Base-by-base conservation (phyloP, 1,139 yeast genomes). In the Suhomyces taliae region DNA sequence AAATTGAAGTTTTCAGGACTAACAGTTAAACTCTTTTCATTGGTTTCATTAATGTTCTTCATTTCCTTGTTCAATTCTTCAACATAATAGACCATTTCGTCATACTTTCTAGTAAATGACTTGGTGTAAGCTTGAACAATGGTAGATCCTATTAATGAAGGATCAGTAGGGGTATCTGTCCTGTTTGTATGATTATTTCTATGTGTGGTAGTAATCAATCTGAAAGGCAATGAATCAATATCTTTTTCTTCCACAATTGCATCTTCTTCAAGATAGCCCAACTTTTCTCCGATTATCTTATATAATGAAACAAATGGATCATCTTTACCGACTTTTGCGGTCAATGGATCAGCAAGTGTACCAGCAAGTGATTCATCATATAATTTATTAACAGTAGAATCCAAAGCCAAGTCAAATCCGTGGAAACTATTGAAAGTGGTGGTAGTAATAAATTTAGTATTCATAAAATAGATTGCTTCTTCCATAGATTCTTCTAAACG, bases 351-450 rank as follows among this genome's bases (percentile, higher is more conserved):
- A 8, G 83, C 76, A 4, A 69, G 70, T 1, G 73, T 67, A 32
- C 73, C 73, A 48, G 72, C 74, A 29, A 81, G 63, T 1, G 71
- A 75, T 34, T 80, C 76, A 42, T 78, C 79, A 55, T 70, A 83
- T 37, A 74, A 69, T 40, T 72, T 70, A 14, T 59, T 59, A 45
- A 70, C 70, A 0, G 76, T 69, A 10, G 78, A 74, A 61, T 84
- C 85, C 12, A 88, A 84, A 12, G 87, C 88, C 40, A 87, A 62
- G 62, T 91, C 98, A 62, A 88, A 87, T 0, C 95, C 96, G 56
- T 81, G 74, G 60, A 81, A 86, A 43, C 78, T 69, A 49, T 70
- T 69, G 58, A 87, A 84, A 44, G 83, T 79, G 3, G 67, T 60
- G 7, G 67, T 62, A 2, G 84, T 74, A 43, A 81, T 79, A 34